A percentile compares a stretch with the other conserved stretches of the same genome.
phyloP scores from a whole-genome alignment of 306 rosid genomes.

The Geum urbanum region DNA sequence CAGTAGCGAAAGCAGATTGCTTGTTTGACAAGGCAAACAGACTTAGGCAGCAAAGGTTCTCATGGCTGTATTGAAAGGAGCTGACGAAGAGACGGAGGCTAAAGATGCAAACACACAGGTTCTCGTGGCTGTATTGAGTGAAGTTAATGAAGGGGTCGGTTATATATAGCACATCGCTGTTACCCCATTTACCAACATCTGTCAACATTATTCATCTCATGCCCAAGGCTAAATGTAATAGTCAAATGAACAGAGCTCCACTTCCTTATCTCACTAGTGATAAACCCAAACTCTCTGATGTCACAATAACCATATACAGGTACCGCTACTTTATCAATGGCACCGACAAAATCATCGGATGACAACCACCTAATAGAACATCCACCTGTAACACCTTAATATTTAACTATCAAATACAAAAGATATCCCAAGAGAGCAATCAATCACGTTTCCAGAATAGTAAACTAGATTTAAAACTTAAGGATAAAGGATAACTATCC shows the following conservation, averaged over 20 bases:
- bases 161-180: neutral
- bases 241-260: neutral
- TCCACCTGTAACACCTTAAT: neutral
- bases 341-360: neutral
- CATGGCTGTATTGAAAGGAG: neutral
- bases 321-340: neutral
- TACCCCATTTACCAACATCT: neutral
- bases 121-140: too few species aligned
- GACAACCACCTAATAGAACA: neutral
- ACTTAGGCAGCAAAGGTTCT: neutral
- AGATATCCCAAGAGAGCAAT: neutral
- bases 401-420: neutral
- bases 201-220: neutral
- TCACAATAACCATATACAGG: neutral
- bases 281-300: neutral
- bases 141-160: too few species aligned
- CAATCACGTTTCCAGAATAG: neutral
- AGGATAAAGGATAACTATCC: slow-evolving; percentile 17
- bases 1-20: slow-evolving; percentile 12
- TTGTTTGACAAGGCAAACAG: slow-evolving; percentile 17
- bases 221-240: too few species aligned
- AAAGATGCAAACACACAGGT: neutral
- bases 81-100: too few species aligned
- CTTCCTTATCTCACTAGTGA: neutral
- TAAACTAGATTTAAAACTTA: slow-evolving; percentile 1